A percentile compares a stretch with the other conserved stretches of the same genome.
phyloP scores from a whole-genome alignment of 257 asterid species.

The Solanum virginianum region DNA sequence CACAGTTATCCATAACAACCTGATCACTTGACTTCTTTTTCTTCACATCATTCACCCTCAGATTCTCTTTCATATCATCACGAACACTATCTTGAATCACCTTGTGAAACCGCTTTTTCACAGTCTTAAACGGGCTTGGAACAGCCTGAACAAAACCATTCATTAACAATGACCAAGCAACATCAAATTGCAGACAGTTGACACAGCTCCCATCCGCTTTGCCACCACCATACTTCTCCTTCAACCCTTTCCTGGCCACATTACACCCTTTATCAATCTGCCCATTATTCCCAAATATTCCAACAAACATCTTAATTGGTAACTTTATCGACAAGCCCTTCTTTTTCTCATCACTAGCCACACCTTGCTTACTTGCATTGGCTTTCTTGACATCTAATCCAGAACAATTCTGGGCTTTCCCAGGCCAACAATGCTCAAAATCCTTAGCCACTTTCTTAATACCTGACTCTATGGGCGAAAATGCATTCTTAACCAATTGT shows the following conservation, averaged over 20 bases:
- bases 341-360: conserved; percentile 31
- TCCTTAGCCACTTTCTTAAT: conserved; percentile 61
- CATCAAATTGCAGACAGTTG: conserved; percentile 54
- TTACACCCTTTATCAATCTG: conserved; percentile 13
- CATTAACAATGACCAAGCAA: conserved; percentile 52
- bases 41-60: conserved; percentile 14
- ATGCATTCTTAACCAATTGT: conserved; percentile 54
- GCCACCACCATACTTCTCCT: conserved; percentile 40
- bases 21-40: conserved; percentile 16
- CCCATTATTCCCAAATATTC: conserved; percentile 39
- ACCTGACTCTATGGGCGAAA: conserved; percentile 68
- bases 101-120: conserved; percentile 39
- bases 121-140: conserved; percentile 50
- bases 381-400: conserved; percentile 31
- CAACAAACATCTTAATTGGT: conserved; percentile 47
- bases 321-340: conserved; percentile 22
- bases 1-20: background rate
- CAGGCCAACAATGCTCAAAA: conserved; percentile 69
- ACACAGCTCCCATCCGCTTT: conserved; percentile 30
- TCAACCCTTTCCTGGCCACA: conserved; percentile 35
- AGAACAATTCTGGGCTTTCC: conserved; percentile 7
- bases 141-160: conserved; percentile 68
- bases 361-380: conserved; percentile 13
- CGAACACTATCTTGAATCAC: conserved; percentile 12
- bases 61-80: conserved; percentile 10